Evolutionary conservation across 192 early-diverging fungal species (phyloP).

Genomic region (Linnemannia zychae): DNA sequence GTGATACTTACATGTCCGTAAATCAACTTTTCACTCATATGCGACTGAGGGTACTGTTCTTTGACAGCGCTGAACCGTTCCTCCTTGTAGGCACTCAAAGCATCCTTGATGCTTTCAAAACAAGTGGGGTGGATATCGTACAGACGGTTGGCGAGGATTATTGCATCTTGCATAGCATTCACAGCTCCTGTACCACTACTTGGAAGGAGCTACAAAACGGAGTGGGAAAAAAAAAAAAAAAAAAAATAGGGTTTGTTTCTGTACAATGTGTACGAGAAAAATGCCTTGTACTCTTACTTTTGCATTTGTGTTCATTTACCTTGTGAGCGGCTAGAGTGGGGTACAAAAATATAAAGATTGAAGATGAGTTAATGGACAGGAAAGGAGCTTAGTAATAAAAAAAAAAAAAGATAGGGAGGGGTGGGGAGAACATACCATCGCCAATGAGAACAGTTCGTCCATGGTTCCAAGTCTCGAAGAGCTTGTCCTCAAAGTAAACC

Average conservation of each 20-base stretch:
- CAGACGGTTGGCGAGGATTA: conserved; percentile 22
- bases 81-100: background rate
- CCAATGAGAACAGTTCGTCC: conserved; percentile 16
- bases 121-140: conserved; percentile 11
- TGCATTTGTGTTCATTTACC: background rate
- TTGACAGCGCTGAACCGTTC: conserved; percentile 8
- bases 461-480: conserved; percentile 29
- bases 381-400: background rate
- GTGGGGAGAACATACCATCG: background rate
- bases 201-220: conserved; percentile 9
- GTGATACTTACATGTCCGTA: conserved; percentile 22
- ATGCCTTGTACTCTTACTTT: background rate
- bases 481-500: conserved; percentile 22
- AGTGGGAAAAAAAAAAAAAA: background rate
- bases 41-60: background rate
- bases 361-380: background rate
- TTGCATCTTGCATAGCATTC: conserved; percentile 27
- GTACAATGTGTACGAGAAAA: too few relatives aligned
- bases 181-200: conserved; percentile 26
- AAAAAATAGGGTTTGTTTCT: too few relatives aligned
- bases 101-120: conserved; percentile 1
- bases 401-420: background rate
- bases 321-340: conserved; percentile 15
- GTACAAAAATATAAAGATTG: too few relatives aligned
- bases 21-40: background rate